A percentile compares a stretch with the other conserved stretches of the same genome.
Evolutionary conservation across 2,329 filamentous ascomycete species (phyloP).

Genomic region (Xylaria sp.): DNA sequence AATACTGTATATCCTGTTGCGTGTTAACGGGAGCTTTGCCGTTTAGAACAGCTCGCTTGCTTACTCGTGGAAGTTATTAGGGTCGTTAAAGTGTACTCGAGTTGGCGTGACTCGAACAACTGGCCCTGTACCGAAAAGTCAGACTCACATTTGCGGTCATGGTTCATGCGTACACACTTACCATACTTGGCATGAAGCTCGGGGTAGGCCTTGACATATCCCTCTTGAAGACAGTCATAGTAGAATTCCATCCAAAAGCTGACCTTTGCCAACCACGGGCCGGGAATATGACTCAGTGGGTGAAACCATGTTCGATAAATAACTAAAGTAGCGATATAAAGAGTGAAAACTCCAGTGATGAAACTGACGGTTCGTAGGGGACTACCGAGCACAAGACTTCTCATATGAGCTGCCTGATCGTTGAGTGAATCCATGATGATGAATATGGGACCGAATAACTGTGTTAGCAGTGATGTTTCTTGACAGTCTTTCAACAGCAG

Average conservation of each 20-base stretch:
- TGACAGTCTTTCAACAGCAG: not conserved
- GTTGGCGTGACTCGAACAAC: slow-evolving; percentile 29
- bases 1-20: slow-evolving; percentile 25
- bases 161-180: not conserved
- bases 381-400: not conserved
- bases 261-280: slow-evolving; percentile 16
- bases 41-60: not conserved
- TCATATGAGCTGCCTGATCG: slow-evolving; percentile 6
- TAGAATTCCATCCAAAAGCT: slow-evolving; percentile 33
- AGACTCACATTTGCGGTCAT: not conserved
- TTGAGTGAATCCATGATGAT: slow-evolving; percentile 11
- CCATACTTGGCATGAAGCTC: slow-evolving; percentile 31
- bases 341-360: not conserved
- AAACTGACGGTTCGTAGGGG: not conserved
- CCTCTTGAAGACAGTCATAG: slow-evolving; percentile 25
- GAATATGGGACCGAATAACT: not conserved
- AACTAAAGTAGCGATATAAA: slow-evolving; percentile 1
- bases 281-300: slow-evolving; percentile 26
- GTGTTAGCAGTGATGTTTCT: not conserved
- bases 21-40: not conserved
- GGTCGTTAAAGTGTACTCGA: slow-evolving; percentile 30
- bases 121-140: slow-evolving; percentile 17
- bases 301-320: slow-evolving; percentile 28
- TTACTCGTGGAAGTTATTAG: slow-evolving; percentile 31
- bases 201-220: slow-evolving; percentile 31